These are phyloP conservation scores for Pichia thaimueangensis DNA, from an alignment of 805 yeast genomes.

Conservation along the genomic window DNA sequence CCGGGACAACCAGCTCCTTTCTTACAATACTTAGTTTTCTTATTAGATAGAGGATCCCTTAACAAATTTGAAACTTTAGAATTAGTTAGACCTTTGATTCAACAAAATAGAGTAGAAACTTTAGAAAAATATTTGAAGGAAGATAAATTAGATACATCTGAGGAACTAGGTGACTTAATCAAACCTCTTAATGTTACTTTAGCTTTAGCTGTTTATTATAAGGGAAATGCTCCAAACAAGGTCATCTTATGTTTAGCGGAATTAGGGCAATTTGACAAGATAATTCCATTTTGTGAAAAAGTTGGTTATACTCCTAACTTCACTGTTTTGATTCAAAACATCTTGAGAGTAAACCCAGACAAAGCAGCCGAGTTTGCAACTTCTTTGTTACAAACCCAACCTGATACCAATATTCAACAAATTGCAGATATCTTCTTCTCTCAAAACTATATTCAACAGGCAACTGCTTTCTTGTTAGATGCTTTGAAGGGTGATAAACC, in stretches of 20 bases:
- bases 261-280: constrained; percentile 93
- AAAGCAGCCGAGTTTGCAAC: constrained; percentile 97
- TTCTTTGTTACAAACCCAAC: constrained; percentile 58
- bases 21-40: constrained; percentile 82
- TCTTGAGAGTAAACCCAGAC: constrained; percentile 92
- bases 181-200: constrained; percentile 79
- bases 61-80: constrained; percentile 92
- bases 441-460: constrained; percentile 93
- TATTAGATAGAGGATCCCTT: constrained; percentile 86
- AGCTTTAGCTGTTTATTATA: constrained; percentile 85
- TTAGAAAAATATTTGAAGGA: constrained; percentile 96
- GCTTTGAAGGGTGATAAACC: constrained; percentile 92
- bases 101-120: constrained; percentile 88
- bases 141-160: constrained; percentile 90
- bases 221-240: constrained; percentile 77
- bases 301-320: constrained; percentile 86
- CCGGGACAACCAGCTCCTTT: constrained; percentile 96
- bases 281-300: constrained; percentile 87
- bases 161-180: constrained; percentile 94
- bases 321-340: constrained; percentile 80
- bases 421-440: constrained; percentile 91
- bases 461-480: constrained; percentile 93
- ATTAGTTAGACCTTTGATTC: constrained; percentile 90
- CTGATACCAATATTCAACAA: constrained; percentile 73
- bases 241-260: constrained; percentile 92